Conservation (phyloP, 352 stramenopile species). For the Phytophthora kernoviae region DNA sequence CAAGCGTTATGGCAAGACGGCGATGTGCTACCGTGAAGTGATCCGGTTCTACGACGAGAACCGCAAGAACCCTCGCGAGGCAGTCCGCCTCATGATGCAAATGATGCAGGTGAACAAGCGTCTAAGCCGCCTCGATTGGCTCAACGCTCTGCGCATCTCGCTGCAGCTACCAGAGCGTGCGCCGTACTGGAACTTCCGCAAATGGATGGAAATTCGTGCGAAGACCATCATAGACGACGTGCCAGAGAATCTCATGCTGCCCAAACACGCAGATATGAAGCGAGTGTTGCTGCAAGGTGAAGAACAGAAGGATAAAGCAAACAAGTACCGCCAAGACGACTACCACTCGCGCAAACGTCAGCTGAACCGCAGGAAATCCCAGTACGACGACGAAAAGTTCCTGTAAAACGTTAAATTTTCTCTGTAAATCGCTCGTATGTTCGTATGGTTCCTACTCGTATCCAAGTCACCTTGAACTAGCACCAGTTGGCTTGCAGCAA, state of each 20-base stretch:
- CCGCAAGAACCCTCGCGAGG: conserved; percentile 64
- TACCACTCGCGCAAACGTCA: conserved; percentile 39
- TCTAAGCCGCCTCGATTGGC: conserved; percentile 79
- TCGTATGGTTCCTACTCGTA: conserved; percentile 1
- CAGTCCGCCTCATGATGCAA: conserved; percentile 78
- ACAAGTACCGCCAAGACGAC: conserved; percentile 28
- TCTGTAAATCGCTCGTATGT: conserved; percentile 22
- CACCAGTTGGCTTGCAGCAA: too few species aligned
- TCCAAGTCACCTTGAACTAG: not conserved
- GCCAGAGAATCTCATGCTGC: conserved; percentile 66
- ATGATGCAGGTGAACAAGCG: conserved; percentile 87
- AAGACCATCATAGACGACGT: conserved; percentile 58
- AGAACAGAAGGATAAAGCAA: conserved; percentile 5
- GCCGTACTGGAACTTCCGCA: conserved; percentile 89
- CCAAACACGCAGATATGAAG: conserved; percentile 32
- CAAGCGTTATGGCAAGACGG: conserved; percentile 77
- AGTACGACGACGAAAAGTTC: conserved; percentile 37
- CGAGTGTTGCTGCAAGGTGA: conserved; percentile 29
- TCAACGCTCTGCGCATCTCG: conserved; percentile 65
- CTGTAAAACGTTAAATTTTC: conserved; percentile 37
- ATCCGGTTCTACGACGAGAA: conserved; percentile 72
- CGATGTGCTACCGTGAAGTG: conserved; percentile 72
- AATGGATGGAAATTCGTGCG: conserved; percentile 83
- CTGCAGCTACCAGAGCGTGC: conserved; percentile 68
- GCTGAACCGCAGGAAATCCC: conserved; percentile 35